These are phyloP conservation scores for Seiridium unicorne DNA, from an alignment of 2,329 filamentous ascomycete genomes.

Conservation along the genomic window DNA sequence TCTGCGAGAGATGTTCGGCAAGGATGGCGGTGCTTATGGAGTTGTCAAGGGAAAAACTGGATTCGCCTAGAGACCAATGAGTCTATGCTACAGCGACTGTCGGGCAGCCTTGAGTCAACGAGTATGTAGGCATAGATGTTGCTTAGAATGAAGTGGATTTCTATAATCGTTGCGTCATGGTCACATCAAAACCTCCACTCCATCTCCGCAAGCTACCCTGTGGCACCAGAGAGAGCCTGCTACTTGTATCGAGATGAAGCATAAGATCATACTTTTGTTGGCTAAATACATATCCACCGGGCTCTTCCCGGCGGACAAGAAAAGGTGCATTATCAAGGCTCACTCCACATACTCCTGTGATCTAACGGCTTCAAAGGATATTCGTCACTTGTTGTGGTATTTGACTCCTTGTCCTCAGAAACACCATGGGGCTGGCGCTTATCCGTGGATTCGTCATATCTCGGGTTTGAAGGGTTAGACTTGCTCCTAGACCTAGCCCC, in stretches of 20 bases:
- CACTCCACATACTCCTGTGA: background rate
- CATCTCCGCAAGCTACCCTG: background rate
- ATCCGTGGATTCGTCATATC: background rate
- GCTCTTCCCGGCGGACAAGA: no score
- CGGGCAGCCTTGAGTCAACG: background rate
- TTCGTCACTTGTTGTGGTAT: background rate
- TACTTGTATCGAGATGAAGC: background rate
- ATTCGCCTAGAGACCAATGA: background rate
- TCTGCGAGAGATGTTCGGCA: conserved; percentile 47
- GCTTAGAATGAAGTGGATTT: background rate
- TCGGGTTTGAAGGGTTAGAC: background rate
- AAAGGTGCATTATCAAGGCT: background rate
- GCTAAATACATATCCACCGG: no score
- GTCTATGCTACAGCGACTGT: background rate
- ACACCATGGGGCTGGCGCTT: background rate
- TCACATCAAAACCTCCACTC: background rate
- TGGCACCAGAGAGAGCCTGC: background rate
- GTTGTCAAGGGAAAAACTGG: conserved; percentile 5
- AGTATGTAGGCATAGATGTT: background rate
- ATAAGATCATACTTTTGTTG: no score
- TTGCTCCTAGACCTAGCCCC: background rate
- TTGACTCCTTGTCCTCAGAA: background rate
- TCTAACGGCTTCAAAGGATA: background rate
- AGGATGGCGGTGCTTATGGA: conserved; percentile 27
- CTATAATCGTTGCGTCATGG: background rate